phyloP scores from a whole-genome alignment of 1,284 basidiomycete genomes.

The Vanrija humicola region DNA sequence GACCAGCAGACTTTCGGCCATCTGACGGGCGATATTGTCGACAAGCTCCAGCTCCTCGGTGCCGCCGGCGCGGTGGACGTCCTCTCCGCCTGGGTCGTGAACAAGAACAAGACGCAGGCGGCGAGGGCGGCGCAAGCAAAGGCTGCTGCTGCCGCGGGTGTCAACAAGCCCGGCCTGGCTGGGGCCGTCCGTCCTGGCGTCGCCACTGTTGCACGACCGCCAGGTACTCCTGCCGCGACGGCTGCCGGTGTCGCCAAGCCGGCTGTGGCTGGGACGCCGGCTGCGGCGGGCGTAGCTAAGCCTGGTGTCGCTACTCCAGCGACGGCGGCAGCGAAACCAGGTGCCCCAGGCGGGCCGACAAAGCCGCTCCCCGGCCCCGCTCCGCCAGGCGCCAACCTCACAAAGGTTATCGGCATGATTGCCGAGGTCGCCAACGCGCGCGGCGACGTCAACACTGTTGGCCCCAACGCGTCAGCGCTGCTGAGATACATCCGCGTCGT shows the following conservation, averaged over 20 bases:
- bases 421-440: slow-evolving; percentile 44
- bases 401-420: slow-evolving; percentile 44
- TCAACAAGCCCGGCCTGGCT: slow-evolving; percentile 3
- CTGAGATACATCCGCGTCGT: slow-evolving; percentile 43
- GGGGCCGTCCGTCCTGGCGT: slow-evolving; percentile 1
- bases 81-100: slow-evolving; percentile 42
- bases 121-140: slow-evolving; percentile 25
- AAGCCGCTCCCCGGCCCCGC: slow-evolving; percentile 34
- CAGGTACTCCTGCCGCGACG: background rate
- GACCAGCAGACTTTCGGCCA: slow-evolving; percentile 43
- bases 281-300: background rate
- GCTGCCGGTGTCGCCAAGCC: background rate
- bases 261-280: background rate
- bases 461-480: slow-evolving; percentile 40
- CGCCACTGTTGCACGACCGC: background rate
- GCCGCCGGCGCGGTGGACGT: slow-evolving; percentile 42
- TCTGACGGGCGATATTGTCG: slow-evolving; percentile 39
- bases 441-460: slow-evolving; percentile 43
- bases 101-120: slow-evolving; percentile 41
- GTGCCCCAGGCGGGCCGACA: background rate
- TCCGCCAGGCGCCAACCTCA: slow-evolving; percentile 40
- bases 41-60: slow-evolving; percentile 39
- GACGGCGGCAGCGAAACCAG: slow-evolving; percentile 1
- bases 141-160: slow-evolving; percentile 6
- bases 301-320: background rate